Conservation (phyloP, 23 red algal species). For the Pyropia yezoensis region DNA sequence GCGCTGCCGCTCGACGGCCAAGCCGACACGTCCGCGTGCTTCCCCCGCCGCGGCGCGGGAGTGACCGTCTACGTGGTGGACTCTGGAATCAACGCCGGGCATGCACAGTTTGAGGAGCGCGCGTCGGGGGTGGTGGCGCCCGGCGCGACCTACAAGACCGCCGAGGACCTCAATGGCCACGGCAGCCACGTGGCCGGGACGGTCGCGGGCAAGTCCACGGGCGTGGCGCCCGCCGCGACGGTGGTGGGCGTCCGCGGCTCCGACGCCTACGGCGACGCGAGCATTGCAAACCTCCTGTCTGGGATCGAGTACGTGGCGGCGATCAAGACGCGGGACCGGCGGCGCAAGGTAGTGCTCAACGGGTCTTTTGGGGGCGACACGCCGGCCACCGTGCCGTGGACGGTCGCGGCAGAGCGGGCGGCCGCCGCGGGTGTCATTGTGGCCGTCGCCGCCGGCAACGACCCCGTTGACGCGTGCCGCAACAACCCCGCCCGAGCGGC, state of each 20-base stretch:
- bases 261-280: too few species aligned
- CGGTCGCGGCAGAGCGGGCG: too few species aligned
- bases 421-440: neutral
- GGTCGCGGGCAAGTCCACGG: constrained; percentile 20
- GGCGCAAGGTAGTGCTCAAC: too few species aligned
- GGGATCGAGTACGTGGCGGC: too few species aligned
- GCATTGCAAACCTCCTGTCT: too few species aligned
- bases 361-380: too few species aligned
- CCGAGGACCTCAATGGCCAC: constrained; percentile 27
- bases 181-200: constrained; percentile 40
- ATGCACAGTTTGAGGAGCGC: constrained; percentile 25
- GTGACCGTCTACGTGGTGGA: constrained; percentile 38
- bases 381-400: too few species aligned
- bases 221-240: constrained; percentile 27
- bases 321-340: too few species aligned
- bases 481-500: constrained; percentile 5
- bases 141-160: constrained; percentile 19
- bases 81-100: constrained; percentile 21
- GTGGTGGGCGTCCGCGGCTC: constrained; percentile 13
- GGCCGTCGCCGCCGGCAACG: constrained; percentile 29
- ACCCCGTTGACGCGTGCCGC: constrained; percentile 6
- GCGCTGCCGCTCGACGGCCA: constrained; percentile 20
- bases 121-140: constrained; percentile 5
- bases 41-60: constrained; percentile 22
- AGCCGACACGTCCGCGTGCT: neutral